Base-by-base conservation (phyloP, 345 rosid species). In the Streptanthus diversifolius region DNA sequence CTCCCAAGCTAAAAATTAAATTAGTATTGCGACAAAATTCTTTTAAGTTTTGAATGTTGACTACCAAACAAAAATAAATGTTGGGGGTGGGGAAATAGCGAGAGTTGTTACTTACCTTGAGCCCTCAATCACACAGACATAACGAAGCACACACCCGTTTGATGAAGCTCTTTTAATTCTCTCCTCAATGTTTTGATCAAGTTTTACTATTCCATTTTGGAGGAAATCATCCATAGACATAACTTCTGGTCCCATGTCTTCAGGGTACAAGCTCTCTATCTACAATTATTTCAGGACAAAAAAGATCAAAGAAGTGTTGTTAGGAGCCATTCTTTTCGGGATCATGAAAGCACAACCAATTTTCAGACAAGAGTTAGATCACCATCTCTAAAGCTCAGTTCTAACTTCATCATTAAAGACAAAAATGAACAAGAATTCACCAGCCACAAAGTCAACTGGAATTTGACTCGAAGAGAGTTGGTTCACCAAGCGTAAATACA, bases 251-350 rank as follows among this genome's bases (percentile, higher is more conserved):
- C 86, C 84, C 97, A 91, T 91, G 69, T 83, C 91, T 66, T 83
- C 82, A 2, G 96, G 95, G 79, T 86, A 91, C 81, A 91, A 80
- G 84, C 97, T 91, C 81, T 91, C 97, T 63, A 91, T 80, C 97
- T 93, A 79, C 59, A 66, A 24, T 66, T 37, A 74, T 19, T 45
- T 15, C 68, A 48, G n/a, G 30, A 70, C 19, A 21, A 45, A 63
- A 36, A 3, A 22, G 32, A 75, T 61, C 5, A 43, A 33, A 32
- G 32, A 32, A 52, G 0, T 21, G 13, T 40, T 29, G 61, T 48
- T 47, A 14, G 4, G n/a, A 48, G 54, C 54, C 7, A 48, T 48
- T 47, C 25, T 47, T 47, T 8, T 45, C 52, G 13, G 24, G 21
- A 47, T 39, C 35, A 1, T 59, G 27, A 67, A 66, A 35, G 35